Base-by-base conservation (phyloP, 495 filamentous ascomycete species). In the Xylaria venustula region DNA sequence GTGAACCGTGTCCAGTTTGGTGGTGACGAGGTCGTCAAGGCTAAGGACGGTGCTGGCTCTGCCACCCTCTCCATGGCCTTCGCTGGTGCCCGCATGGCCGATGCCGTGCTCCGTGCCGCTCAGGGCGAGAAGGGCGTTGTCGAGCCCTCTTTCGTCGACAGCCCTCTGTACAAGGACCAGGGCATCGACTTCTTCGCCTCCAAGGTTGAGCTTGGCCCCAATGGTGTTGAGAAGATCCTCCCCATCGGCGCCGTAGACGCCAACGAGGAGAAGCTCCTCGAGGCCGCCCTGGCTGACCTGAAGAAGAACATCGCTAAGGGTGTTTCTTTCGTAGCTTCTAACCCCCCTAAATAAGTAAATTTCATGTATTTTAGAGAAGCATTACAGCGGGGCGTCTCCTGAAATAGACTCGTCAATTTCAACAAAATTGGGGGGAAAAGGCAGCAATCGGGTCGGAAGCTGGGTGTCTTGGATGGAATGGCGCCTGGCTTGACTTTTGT, bases 11-110 rank as follows among this genome's bases (percentile, higher is more conserved):
- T 98, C 68, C 94, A 98, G 81, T 98, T 98, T 79, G 94, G 94
- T 77, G 94, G 94, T 84, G 94, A 98, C 77, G 94, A 98, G 86
- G 94, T 98, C 64, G 94, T 98, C 76, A 87, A 97, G 85, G 94
- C 94, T 75, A 98, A 98, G 87, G 92, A 91, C 75, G 94, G 94
- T 78, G 92, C 93, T 70, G 94, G 94, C 65, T 98, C 95, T 61
- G 94, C 94, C 74, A 98, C 94, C 61, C 89, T 98, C 62, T 97
- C 92, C 76, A 98, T 98, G 94, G 94, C 94, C 67, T 94, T 95
- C 85, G 94, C 94, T 69, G 94, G 94, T 84, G 92, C 92, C 64
- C 91, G 94, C 73, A 96, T 98, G 84, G 92, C 94, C 66, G 93
- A 97, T 83, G 88, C 88, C 68, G 81, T 98, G 63, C 89, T 98